Evolutionary conservation across 805 yeast genomes (phyloP), one percentile per base, ranked within the genome.

Genomic region (Barnettozyma botsteinii): DNA sequence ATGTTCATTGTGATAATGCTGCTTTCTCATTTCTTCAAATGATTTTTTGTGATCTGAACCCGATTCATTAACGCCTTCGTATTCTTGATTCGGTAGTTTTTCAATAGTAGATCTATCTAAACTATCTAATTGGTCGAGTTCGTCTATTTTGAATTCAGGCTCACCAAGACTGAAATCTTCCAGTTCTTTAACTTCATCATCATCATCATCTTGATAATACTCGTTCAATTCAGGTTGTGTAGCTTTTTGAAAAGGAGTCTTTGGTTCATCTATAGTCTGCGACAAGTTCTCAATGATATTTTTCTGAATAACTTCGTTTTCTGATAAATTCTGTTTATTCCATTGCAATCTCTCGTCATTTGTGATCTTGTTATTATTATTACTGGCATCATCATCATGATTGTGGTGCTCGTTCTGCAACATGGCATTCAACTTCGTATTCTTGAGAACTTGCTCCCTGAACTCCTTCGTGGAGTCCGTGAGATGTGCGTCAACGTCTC

Each of bases 231-330:
- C 69, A 1, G 93, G 89, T 53, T 83, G 80, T 21, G 85, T 82
- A 1, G 95, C 94, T 10, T 93, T 94, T 57, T 85, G 94, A 54
- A 83, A 89, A 5, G 97, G 97, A 1, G 97, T 89, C 67, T 89
- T 89, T 18, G 97, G 97, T 59, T 89, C 97, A 55, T 86, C 95
- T 32, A 89, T 86, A 52, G 80, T 79, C 22, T 85, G 44, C 42
- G 58, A 61, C 32, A 67, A 59, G 42, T 67, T 69, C 36, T 64
- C 67, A 31, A 57, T 59, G 30, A 56, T 56, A 50, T 82, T 85
- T 57, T 77, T 84, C 56, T 88, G 95, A 4, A 85, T 73, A n/a
- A 74, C 59, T 37, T 72, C 73, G 42, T 70, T 70, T 37, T 73
- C 75, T 37, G 72, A 75, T 39, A 89, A 61, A 53, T 89, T 89